Conservation (phyloP, 208 protist species). For the Blechomonas ayalai region DNA sequence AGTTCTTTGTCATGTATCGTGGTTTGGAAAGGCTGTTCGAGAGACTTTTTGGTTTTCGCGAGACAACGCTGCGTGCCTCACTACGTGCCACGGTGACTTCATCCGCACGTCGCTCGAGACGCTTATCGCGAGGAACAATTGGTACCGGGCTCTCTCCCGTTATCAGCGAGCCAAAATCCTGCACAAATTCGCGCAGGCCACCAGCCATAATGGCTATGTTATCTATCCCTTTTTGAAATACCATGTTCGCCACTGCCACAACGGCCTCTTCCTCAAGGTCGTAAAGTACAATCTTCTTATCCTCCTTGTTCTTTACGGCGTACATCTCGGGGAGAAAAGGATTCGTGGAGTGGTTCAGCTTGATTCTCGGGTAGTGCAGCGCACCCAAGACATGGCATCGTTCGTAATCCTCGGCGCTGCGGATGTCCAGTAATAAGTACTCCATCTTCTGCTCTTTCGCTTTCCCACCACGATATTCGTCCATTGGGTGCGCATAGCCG, state of each 20-base stretch:
- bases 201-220: constrained; percentile 79
- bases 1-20: not conserved
- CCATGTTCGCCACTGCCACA: constrained; percentile 36
- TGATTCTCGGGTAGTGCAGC: constrained; percentile 74
- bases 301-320: constrained; percentile 82
- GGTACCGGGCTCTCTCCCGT: constrained; percentile 48
- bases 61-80: constrained; percentile 54
- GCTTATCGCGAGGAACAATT: constrained; percentile 61
- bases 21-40: constrained; percentile 71
- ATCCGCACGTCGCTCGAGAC: constrained; percentile 62
- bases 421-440: constrained; percentile 77
- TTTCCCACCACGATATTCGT: constrained; percentile 50
- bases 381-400: constrained; percentile 73
- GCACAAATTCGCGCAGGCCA: constrained; percentile 77
- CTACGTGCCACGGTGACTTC: constrained; percentile 57
- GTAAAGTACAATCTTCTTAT: constrained; percentile 82
- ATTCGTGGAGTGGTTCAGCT: constrained; percentile 66
- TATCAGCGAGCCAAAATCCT: constrained; percentile 56
- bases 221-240: constrained; percentile 86
- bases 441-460: constrained; percentile 8
- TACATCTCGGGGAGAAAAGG: constrained; percentile 82
- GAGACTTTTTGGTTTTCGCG: constrained; percentile 80
- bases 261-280: constrained; percentile 76
- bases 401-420: constrained; percentile 62
- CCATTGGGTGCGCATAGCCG: constrained; percentile 77